Evolutionary conservation across 2,329 filamentous ascomycete species (phyloP).

Genomic region (Diplodia scrobiculata): DNA sequence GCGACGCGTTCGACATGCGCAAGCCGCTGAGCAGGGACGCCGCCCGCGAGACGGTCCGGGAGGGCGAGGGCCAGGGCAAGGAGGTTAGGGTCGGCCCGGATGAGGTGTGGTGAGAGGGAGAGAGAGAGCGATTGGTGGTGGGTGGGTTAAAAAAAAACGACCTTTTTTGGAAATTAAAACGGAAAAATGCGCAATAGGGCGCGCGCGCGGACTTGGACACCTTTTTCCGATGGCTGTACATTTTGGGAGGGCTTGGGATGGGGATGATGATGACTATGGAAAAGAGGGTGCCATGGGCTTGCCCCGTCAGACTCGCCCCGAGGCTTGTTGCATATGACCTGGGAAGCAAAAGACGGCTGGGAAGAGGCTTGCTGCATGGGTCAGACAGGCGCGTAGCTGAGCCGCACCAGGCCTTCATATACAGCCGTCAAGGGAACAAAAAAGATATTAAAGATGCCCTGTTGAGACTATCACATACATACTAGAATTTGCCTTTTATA

Average conservation of each 20-base stretch:
- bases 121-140: no score
- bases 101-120: constrained; percentile 72
- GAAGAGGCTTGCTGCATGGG: background rate
- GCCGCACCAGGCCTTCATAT: background rate
- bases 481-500: background rate
- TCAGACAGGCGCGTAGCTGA: background rate
- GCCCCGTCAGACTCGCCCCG: background rate
- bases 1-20: constrained; percentile 97
- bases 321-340: background rate
- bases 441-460: background rate
- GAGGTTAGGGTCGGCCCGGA: constrained; percentile 74
- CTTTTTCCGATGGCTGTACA: background rate
- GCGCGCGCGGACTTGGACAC: no score
- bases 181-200: no score
- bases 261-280: background rate
- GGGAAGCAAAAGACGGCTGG: background rate
- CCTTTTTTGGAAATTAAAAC: no score
- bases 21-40: constrained; percentile 84
- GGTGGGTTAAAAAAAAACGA: no score
- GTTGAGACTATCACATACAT: background rate
- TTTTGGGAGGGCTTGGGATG: background rate
- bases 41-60: constrained; percentile 72
- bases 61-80: constrained; percentile 65
- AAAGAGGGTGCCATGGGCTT: background rate
- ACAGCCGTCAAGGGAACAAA: background rate